These are phyloP conservation scores for Stylonectria norvegica DNA, from an alignment of 2,329 filamentous ascomycete genomes.

Conservation along the genomic window DNA sequence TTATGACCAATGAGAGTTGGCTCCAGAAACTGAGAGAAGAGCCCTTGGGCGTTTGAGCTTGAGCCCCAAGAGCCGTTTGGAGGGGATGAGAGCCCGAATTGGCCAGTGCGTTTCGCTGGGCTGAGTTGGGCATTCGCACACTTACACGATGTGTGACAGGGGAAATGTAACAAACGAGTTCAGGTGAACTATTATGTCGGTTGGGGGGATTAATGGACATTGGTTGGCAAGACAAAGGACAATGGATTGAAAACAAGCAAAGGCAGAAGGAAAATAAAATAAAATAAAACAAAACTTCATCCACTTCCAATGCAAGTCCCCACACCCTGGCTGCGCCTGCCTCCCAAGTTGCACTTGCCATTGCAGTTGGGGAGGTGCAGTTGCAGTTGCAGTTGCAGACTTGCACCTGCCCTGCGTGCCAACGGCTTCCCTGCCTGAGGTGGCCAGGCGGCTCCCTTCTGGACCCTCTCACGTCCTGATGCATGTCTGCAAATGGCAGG, in stretches of 20 bases:
- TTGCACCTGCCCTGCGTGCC: background rate
- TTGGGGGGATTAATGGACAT: too few species aligned
- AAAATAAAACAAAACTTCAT: background rate
- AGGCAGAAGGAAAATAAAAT: background rate
- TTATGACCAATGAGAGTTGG: slow-evolving; percentile 7
- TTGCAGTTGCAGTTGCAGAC: too few species aligned
- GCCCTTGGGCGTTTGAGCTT: background rate
- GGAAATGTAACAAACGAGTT: too few species aligned
- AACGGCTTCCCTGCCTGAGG: background rate
- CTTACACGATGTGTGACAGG: too few species aligned
- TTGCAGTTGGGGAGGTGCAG: too few species aligned
- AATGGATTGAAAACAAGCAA: background rate
- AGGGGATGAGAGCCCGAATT: too few species aligned
- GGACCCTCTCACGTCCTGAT: slow-evolving; percentile 1
- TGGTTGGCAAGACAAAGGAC: background rate
- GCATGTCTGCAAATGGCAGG: slow-evolving; percentile 6
- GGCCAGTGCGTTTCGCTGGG: too few species aligned
- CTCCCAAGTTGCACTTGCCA: background rate
- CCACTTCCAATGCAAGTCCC: background rate
- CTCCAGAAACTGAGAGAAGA: slow-evolving; percentile 4
- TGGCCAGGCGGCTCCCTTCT: too few species aligned
- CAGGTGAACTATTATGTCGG: too few species aligned
- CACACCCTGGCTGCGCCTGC: background rate
- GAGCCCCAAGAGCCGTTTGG: background rate
- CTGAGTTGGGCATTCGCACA: too few species aligned